Conservation (phyloP, 768 basidiomycete genomes). For the Lactarius hatsudake region DNA sequence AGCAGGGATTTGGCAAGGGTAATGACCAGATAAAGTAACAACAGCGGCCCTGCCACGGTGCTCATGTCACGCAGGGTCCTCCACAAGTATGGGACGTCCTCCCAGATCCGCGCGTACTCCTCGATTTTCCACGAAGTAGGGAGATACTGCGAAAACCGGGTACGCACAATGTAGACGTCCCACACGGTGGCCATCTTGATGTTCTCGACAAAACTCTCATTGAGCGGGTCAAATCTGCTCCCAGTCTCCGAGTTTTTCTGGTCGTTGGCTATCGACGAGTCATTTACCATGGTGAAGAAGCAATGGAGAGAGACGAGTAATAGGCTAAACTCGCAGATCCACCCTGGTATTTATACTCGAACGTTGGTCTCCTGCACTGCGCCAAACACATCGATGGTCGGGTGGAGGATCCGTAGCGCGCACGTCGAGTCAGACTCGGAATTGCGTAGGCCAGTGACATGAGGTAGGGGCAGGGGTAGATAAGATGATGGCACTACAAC, state of each 20-base stretch:
- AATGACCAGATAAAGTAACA: slow-evolving; percentile 14
- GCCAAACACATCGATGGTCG: neutral
- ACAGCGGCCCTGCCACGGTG: slow-evolving; percentile 6
- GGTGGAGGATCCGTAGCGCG: neutral
- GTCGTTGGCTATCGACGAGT: neutral
- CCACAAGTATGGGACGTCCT: slow-evolving; percentile 34
- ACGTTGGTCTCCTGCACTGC: neutral
- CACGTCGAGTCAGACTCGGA: neutral
- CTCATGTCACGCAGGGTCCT: slow-evolving; percentile 43
- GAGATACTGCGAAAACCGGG: neutral
- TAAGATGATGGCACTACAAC: too few species aligned
- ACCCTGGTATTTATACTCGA: neutral
- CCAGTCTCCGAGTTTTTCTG: neutral
- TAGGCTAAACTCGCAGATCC: neutral
- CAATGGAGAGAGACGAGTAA: neutral
- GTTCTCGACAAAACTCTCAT: neutral
- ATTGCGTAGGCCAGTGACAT: too few species aligned
- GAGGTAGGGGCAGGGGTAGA: too few species aligned
- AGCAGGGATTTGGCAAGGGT: neutral
- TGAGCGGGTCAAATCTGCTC: neutral
- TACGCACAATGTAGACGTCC: neutral
- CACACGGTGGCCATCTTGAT: neutral
- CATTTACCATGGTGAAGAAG: neutral
- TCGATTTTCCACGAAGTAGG: neutral
- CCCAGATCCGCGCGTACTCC: neutral